These are phyloP conservation scores for Oleoguttula mirabilis DNA, from an alignment of 495 filamentous ascomycete genomes.

Conservation along the genomic window DNA sequence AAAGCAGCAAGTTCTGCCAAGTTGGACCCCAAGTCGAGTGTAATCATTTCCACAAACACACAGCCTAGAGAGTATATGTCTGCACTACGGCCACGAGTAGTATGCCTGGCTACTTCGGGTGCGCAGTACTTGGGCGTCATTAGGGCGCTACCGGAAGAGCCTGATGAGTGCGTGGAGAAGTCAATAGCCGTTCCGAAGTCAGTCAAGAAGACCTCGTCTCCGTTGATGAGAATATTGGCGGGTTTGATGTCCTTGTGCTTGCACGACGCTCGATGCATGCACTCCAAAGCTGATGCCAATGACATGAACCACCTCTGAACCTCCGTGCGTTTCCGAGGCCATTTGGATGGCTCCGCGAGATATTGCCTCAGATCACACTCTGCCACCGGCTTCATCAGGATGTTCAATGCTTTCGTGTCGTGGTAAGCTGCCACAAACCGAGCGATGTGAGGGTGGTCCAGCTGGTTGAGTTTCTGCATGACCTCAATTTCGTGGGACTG, in stretches of 20 bases:
- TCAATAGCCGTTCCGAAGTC: slow-evolving; percentile 6
- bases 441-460: neutral
- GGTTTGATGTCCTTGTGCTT: slow-evolving; percentile 11
- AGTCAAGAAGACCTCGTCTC: slow-evolving; percentile 1
- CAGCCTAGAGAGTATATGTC: slow-evolving; percentile 1
- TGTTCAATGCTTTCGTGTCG: neutral
- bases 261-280: neutral
- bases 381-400: neutral
- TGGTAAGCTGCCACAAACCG: neutral
- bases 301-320: neutral
- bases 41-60: neutral
- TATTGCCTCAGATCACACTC: neutral
- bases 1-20: too few species aligned
- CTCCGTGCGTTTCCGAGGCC: neutral
- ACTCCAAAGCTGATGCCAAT: neutral
- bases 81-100: neutral
- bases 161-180: neutral
- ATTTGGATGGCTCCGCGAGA: neutral
- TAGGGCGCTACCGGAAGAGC: neutral
- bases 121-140: slow-evolving; percentile 1
- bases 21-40: neutral
- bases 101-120: neutral
- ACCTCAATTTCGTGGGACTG: neutral
- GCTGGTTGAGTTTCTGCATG: neutral
- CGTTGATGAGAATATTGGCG: slow-evolving; percentile 6